Conservation (phyloP, 768 basidiomycete species). For the Pisolithus albus region DNA sequence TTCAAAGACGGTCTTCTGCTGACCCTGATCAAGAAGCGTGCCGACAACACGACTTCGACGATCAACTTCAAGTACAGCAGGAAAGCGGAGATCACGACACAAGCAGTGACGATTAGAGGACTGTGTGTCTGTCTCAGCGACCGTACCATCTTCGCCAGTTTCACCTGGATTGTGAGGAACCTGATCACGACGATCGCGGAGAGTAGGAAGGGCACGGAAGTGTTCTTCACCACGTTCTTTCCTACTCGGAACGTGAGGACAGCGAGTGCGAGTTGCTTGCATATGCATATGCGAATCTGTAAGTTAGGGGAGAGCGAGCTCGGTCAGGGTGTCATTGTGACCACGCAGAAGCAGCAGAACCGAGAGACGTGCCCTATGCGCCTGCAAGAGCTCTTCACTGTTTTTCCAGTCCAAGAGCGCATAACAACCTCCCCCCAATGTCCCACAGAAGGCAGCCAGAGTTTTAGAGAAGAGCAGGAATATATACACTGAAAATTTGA, state of each 20-base stretch:
- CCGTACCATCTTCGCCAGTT: constrained; percentile 22
- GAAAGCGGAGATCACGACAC: constrained; percentile 17
- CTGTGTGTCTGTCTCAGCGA: constrained; percentile 21
- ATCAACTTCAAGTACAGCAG: constrained; percentile 24
- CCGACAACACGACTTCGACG: constrained; percentile 22
- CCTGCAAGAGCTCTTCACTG: constrained; percentile 14
- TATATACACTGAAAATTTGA: constrained; percentile 8
- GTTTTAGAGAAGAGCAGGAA: constrained; percentile 17
- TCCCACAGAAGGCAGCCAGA: constrained; percentile 12
- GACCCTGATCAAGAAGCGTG: constrained; percentile 21
- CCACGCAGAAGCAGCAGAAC: background rate
- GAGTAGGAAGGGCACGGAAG: constrained; percentile 23
- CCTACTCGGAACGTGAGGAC: constrained; percentile 24
- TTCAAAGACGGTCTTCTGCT: constrained; percentile 23
- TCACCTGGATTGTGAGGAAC: constrained; percentile 22
- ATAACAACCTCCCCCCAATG: constrained; percentile 14
- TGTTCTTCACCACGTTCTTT: constrained; percentile 23
- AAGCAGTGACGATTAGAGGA: constrained; percentile 19
- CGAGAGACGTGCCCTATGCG: constrained; percentile 14
- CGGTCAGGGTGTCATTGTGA: background rate
- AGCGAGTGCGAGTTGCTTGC: constrained; percentile 19
- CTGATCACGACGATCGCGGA: constrained; percentile 26
- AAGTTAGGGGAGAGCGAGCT: no score
- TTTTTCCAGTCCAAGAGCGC: constrained; percentile 11
- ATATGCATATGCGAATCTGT: constrained; percentile 17